These are phyloP conservation scores for Planoprotostelium fungivorum DNA, from an alignment of 78 protist genomes.

Conservation along the genomic window DNA sequence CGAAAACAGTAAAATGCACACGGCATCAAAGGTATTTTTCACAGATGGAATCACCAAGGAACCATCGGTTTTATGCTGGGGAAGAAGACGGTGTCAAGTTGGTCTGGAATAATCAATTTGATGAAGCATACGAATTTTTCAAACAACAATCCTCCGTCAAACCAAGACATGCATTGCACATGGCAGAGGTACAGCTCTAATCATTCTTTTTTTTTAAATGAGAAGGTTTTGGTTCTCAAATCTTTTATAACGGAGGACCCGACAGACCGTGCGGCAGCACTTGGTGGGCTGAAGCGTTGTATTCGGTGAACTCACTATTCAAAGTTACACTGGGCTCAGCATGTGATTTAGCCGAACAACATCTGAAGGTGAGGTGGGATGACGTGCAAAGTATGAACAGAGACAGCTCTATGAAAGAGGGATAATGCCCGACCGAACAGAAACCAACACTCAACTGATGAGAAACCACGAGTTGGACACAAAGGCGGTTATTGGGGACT, in stretches of 20 bases:
- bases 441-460: neutral
- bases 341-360: neutral
- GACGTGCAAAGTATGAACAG: neutral
- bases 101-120: neutral
- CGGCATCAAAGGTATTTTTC: too few species aligned
- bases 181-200: neutral
- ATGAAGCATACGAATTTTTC: neutral
- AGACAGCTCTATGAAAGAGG: neutral
- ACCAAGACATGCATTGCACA: neutral
- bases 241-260: neutral
- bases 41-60: too few species aligned
- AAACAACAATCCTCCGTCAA: neutral
- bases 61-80: neutral
- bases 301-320: neutral
- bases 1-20: too few species aligned
- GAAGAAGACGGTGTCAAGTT: neutral
- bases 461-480: neutral
- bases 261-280: neutral
- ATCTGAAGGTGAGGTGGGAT: neutral
- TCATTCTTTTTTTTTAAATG: too few species aligned
- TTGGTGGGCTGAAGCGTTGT: neutral
- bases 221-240: neutral
- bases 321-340: neutral
- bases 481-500: neutral
- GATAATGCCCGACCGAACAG: neutral